Conservation (phyloP, 2,329 filamentous ascomycete genomes). For the Claviceps sp. region DNA sequence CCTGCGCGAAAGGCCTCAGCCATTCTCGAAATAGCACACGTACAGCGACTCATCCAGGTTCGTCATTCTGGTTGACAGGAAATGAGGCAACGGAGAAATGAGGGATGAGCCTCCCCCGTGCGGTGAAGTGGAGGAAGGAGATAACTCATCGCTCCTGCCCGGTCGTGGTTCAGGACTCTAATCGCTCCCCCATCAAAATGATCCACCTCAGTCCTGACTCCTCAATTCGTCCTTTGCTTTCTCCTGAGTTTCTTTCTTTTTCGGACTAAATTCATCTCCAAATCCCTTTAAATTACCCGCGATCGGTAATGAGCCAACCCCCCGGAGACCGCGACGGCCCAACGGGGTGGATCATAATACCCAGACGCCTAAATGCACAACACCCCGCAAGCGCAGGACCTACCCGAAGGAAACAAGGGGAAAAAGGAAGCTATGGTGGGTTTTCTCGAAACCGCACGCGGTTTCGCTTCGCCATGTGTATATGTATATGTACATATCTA, state of each 20-base stretch:
- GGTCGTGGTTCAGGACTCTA: background rate
- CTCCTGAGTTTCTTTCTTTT: background rate
- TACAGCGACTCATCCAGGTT: background rate
- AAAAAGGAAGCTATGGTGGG: background rate
- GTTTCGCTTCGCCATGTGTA: background rate
- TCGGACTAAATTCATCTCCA: background rate
- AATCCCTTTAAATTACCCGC: background rate
- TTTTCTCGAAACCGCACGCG: background rate
- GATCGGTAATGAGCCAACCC: background rate
- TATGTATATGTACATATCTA: no score
- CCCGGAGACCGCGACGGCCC: background rate
- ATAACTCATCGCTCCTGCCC: background rate
- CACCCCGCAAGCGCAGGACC: background rate
- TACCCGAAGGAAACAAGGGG: background rate
- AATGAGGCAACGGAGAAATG: background rate
- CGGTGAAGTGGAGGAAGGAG: background rate
- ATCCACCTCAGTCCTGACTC: background rate
- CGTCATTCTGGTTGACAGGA: background rate
- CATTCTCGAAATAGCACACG: background rate
- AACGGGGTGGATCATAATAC: background rate
- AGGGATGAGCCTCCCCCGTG: background rate
- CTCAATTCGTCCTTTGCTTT: background rate
- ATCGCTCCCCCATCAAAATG: background rate
- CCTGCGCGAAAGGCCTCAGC: background rate
- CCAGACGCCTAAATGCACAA: background rate